phyloP scores from a whole-genome alignment of 2,329 filamentous ascomycete genomes.

The Aureobasidium sp. region DNA sequence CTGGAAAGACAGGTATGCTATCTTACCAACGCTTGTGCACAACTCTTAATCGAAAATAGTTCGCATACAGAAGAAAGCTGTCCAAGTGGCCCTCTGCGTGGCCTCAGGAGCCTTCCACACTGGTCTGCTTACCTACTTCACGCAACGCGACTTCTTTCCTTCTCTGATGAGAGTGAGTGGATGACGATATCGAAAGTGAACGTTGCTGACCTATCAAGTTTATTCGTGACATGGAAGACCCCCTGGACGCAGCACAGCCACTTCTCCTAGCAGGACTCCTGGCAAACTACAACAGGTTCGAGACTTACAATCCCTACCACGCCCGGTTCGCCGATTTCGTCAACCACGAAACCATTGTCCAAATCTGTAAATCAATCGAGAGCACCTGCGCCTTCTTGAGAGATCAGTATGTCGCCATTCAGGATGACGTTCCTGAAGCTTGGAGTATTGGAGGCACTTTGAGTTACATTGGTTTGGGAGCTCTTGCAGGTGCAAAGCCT shows the following conservation, averaged over 20 bases:
- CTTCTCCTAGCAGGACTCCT: conserved; percentile 80
- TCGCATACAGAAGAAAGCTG: conserved; percentile 68
- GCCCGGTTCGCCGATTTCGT: conserved; percentile 90
- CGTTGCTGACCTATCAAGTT: conserved; percentile 47
- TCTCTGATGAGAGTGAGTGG: conserved; percentile 80
- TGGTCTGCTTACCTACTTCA: conserved; percentile 87
- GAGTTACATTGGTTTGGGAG: conserved; percentile 75
- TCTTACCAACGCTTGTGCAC: not conserved
- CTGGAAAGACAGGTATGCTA: conserved; percentile 59
- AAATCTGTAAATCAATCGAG: conserved; percentile 71
- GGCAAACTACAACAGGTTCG: conserved; percentile 98
- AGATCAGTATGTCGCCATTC: conserved; percentile 72
- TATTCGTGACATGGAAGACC: conserved; percentile 68
- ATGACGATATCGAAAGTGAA: not conserved
- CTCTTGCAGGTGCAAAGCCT: conserved; percentile 58
- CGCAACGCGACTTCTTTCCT: conserved; percentile 88
- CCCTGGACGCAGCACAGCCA: conserved; percentile 56
- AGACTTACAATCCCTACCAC: conserved; percentile 94
- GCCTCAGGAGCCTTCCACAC: conserved; percentile 95
- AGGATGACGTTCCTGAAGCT: conserved; percentile 82
- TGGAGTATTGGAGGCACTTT: conserved; percentile 80
- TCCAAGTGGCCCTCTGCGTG: conserved; percentile 73
- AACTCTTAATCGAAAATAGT: conserved; percentile 41
- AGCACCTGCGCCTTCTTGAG: conserved; percentile 61
- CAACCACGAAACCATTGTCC: conserved; percentile 78